These are phyloP conservation scores for Botryotinia globosa DNA, from an alignment of 2,329 filamentous ascomycete genomes.

Conservation along the genomic window DNA sequence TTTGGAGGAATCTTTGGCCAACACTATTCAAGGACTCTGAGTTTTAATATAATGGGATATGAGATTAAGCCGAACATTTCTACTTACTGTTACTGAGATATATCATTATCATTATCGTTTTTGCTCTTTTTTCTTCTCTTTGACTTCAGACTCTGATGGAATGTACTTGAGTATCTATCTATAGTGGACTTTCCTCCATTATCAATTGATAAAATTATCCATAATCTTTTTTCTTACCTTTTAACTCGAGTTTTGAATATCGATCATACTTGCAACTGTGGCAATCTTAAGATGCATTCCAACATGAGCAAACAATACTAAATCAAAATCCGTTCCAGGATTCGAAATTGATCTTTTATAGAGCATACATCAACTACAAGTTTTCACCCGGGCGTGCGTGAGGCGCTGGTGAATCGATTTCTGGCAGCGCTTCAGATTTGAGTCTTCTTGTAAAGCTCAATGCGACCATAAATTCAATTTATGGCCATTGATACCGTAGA, in stretches of 20 bases:
- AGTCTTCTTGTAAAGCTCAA: not conserved
- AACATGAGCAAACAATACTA: not conserved
- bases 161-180: not conserved
- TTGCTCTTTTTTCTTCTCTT: too few relatives aligned
- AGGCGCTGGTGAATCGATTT: not conserved
- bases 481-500: not conserved
- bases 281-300: not conserved
- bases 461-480: not conserved
- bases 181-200: not conserved
- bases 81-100: not conserved
- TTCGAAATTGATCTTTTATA: too few relatives aligned
- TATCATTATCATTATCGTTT: not conserved
- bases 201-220: not conserved
- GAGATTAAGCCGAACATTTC: not conserved
- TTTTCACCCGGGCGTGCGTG: too few relatives aligned
- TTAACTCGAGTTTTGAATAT: not conserved
- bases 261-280: not conserved
- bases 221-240: not conserved
- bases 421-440: not conserved
- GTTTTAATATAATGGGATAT: not conserved
- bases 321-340: not conserved
- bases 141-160: not conserved
- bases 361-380: too few relatives aligned
- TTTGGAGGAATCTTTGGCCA: constrained; percentile 16
- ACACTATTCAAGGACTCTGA: constrained; percentile 11